These are phyloP conservation scores for Zancudomyces culisetae DNA, from an alignment of 371 early-diverging fungal genomes.

Conservation along the genomic window DNA sequence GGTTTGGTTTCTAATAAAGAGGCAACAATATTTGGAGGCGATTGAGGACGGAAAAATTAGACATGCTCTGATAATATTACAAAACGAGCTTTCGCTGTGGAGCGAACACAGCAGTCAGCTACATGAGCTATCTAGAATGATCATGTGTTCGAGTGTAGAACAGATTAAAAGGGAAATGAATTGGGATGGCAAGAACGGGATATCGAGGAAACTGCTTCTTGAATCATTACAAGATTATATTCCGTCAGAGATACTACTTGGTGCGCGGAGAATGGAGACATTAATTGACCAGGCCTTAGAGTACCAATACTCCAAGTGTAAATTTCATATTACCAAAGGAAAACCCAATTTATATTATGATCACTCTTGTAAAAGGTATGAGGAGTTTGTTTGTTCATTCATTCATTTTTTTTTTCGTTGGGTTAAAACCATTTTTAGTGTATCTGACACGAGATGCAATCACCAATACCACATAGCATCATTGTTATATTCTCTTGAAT, in stretches of 20 bases:
- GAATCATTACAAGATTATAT: conserved; percentile 45
- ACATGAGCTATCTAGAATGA: conserved; percentile 5
- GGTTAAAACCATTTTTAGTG: background rate
- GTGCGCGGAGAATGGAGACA: conserved; percentile 51
- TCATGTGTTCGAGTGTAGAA: conserved; percentile 13
- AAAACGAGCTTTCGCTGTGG: conserved; percentile 27
- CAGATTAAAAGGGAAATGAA: conserved; percentile 23
- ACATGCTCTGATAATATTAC: conserved; percentile 29
- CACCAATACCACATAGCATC: too few relatives aligned
- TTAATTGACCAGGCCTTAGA: conserved; percentile 63
- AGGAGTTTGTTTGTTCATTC: background rate
- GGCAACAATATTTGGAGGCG: conserved; percentile 14
- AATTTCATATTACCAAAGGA: conserved; percentile 52
- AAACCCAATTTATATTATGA: conserved; percentile 14
- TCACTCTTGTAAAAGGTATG: conserved; percentile 24
- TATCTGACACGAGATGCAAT: too few relatives aligned
- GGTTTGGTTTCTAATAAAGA: conserved; percentile 9
- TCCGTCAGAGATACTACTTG: conserved; percentile 69
- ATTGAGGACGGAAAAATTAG: conserved; percentile 24
- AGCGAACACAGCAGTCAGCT: conserved; percentile 4
- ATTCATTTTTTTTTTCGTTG: background rate
- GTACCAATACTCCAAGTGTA: conserved; percentile 53
- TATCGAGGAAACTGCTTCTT: conserved; percentile 44
- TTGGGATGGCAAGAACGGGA: conserved; percentile 62
- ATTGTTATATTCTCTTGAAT: background rate